These are phyloP conservation scores for Raffaelea albimanens DNA, from an alignment of 2,329 filamentous ascomycete species.

Conservation along the genomic window DNA sequence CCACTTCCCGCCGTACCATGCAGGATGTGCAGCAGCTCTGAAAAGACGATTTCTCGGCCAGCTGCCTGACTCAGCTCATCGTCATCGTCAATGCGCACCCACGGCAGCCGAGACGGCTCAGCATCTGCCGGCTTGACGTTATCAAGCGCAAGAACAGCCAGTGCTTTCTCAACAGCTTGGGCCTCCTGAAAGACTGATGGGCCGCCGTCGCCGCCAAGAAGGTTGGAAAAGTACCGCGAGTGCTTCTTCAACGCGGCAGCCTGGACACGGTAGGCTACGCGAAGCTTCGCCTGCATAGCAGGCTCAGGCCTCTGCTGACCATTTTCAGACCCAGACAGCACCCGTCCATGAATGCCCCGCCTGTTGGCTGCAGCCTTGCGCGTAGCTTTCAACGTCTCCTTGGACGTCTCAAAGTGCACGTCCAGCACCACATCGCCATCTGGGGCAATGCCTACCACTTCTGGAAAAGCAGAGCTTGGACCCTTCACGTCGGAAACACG, in stretches of 20 bases:
- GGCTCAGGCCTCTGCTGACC: background rate
- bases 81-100: constrained; percentile 55
- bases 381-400: constrained; percentile 35
- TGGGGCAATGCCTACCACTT: constrained; percentile 40
- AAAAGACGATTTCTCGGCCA: constrained; percentile 51
- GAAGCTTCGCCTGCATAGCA: constrained; percentile 24
- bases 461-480: background rate
- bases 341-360: constrained; percentile 12
- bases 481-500: too few species aligned
- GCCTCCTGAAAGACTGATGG: constrained; percentile 47
- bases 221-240: constrained; percentile 61
- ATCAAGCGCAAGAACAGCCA: constrained; percentile 37
- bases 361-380: constrained; percentile 27
- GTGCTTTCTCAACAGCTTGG: constrained; percentile 38
- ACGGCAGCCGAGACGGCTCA: constrained; percentile 44
- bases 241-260: constrained; percentile 45
- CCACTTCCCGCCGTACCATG: constrained; percentile 34
- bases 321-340: background rate
- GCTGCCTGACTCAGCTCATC: constrained; percentile 56
- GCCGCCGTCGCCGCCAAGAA: constrained; percentile 48
- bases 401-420: constrained; percentile 54
- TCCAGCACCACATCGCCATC: constrained; percentile 58
- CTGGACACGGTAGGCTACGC: constrained; percentile 50
- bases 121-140: constrained; percentile 39
- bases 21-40: constrained; percentile 57